Conservation (phyloP, 345 rosid species). For the Clausena lansium region DNA sequence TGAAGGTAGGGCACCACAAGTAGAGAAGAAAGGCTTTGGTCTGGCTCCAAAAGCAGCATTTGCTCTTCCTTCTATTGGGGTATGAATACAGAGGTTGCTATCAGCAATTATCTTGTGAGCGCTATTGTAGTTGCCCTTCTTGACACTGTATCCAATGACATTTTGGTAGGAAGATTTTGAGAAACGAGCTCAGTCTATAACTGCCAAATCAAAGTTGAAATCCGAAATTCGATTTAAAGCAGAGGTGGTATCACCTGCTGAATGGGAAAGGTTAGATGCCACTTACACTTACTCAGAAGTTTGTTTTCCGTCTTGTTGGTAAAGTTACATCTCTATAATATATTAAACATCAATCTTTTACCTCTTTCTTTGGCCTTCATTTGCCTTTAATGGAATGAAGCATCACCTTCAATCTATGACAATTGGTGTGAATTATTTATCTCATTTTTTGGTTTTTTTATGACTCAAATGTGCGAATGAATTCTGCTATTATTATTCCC, state of each 20-base stretch:
- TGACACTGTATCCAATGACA: constrained; percentile 21
- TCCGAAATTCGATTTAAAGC: constrained; percentile 81
- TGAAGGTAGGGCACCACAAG: constrained; percentile 51
- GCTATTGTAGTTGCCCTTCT: neutral
- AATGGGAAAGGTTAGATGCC: constrained; percentile 86
- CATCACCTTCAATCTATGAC: neutral
- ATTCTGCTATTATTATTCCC: neutral
- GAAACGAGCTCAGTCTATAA: constrained; percentile 72
- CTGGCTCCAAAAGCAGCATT: constrained; percentile 47
- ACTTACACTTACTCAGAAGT: constrained; percentile 4
- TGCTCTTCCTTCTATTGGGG: constrained; percentile 91
- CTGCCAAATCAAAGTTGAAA: constrained; percentile 81
- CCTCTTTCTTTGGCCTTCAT: neutral
- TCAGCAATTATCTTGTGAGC: neutral
- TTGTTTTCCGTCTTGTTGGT: neutral
- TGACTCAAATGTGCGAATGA: neutral
- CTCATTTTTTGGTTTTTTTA: neutral
- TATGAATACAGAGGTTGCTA: constrained; percentile 26
- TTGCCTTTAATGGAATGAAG: neutral
- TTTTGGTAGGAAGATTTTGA: constrained; percentile 81
- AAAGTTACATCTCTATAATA: neutral
- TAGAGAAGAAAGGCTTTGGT: constrained; percentile 89
- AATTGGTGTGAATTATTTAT: neutral
- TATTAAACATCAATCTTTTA: neutral
- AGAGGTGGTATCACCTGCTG: constrained; percentile 64